These are phyloP conservation scores for Porphyrellus cyaneotinctus DNA, from an alignment of 768 basidiomycete genomes.

Conservation along the genomic window DNA sequence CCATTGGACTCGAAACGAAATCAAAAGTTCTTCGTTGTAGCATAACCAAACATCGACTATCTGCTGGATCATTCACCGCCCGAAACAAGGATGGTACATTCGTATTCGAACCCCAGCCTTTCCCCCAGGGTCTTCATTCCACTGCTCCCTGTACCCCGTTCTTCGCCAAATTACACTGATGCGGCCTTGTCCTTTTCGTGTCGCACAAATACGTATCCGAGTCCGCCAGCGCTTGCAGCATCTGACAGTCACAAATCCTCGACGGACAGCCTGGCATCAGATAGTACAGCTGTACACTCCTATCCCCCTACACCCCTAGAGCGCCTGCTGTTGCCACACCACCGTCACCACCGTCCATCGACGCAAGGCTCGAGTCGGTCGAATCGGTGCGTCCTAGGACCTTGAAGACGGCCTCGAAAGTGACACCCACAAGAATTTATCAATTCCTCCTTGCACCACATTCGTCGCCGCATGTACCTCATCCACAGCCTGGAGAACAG, in stretches of 20 bases:
- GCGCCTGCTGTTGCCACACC: conserved; percentile 29
- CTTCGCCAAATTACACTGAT: conserved; percentile 46
- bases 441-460: conserved; percentile 53
- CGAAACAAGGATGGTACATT: conserved; percentile 82
- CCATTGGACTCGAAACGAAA: too few relatives aligned
- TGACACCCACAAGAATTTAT: conserved; percentile 30
- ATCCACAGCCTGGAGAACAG: conserved; percentile 25
- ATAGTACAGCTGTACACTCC: conserved; percentile 41
- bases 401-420: conserved; percentile 7
- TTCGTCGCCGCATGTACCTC: conserved; percentile 35
- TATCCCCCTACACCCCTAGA: conserved; percentile 56
- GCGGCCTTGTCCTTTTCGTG: conserved; percentile 51
- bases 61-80: conserved; percentile 75
- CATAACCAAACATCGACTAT: conserved; percentile 64
- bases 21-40: conserved; percentile 28
- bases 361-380: conserved; percentile 26
- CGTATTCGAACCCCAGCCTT: conserved; percentile 69
- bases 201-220: conserved; percentile 40
- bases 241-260: conserved; percentile 20
- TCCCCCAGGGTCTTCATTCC: conserved; percentile 59
- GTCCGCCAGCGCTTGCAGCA: conserved; percentile 13
- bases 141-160: conserved; percentile 45
- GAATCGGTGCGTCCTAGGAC: conserved; percentile 1
- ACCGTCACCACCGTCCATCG: conserved; percentile 33
- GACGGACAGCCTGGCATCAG: conserved; percentile 27